These are phyloP conservation scores for Sclerotinia sclerotiorum DNA, from an alignment of 2,329 filamentous ascomycete genomes.

Conservation along the genomic window DNA sequence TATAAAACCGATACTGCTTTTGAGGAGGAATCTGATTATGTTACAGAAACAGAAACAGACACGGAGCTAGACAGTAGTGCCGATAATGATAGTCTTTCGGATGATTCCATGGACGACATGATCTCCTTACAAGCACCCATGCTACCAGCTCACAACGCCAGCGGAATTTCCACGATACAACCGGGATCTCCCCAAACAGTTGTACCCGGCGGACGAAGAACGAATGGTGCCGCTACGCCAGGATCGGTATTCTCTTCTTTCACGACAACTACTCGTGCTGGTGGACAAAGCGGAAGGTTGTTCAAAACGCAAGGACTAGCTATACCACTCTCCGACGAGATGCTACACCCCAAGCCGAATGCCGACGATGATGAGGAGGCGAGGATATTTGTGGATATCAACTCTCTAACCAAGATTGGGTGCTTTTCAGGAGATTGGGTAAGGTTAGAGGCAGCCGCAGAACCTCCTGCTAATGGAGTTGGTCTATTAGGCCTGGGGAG, in stretches of 20 bases:
- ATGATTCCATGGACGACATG: constrained; percentile 90
- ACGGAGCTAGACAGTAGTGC: constrained; percentile 58
- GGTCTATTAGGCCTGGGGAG: constrained; percentile 67
- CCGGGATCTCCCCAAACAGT: constrained; percentile 77
- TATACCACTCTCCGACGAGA: constrained; percentile 67
- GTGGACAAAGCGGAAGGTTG: constrained; percentile 70
- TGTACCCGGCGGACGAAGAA: constrained; percentile 53
- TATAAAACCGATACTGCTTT: constrained; percentile 55
- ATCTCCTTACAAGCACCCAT: constrained; percentile 83
- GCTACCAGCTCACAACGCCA: constrained; percentile 73
- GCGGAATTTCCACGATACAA: constrained; percentile 75
- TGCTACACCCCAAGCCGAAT: constrained; percentile 80
- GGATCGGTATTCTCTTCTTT: constrained; percentile 88
- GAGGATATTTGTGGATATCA: constrained; percentile 86
- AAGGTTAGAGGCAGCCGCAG: constrained; percentile 73
- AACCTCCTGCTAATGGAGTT: constrained; percentile 67
- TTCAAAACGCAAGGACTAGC: constrained; percentile 83
- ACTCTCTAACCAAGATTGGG: constrained; percentile 80
- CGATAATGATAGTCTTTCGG: constrained; percentile 77
- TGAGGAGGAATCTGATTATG: constrained; percentile 55
- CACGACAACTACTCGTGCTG: constrained; percentile 76
- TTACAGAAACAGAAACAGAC: constrained; percentile 55
- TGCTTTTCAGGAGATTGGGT: constrained; percentile 99
- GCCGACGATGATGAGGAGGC: constrained; percentile 82
- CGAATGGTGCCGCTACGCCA: constrained; percentile 76